These are phyloP conservation scores for Gracilariopsis chorda DNA, from an alignment of 23 red algal species.

Conservation along the genomic window DNA sequence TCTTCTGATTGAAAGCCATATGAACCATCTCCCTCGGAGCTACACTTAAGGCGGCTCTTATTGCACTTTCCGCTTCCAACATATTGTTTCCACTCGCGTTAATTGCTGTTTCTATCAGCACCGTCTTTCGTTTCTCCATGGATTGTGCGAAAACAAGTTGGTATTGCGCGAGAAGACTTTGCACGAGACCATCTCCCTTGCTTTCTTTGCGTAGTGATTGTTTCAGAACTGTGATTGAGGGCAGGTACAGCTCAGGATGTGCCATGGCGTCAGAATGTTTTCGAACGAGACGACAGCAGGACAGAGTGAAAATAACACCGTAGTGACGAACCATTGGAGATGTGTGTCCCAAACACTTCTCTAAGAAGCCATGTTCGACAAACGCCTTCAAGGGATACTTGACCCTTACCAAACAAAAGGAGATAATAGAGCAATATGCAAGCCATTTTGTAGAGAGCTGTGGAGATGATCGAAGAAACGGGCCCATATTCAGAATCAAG, in stretches of 20 bases:
- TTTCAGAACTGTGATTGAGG: neutral
- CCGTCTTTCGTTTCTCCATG: neutral
- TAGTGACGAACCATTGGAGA: neutral
- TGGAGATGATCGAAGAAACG: neutral
- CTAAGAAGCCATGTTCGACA: neutral
- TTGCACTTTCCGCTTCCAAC: neutral
- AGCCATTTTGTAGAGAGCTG: slow-evolving; percentile 17
- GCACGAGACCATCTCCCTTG: neutral
- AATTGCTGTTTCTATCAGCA: neutral
- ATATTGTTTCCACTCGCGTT: neutral
- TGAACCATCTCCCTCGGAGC: neutral
- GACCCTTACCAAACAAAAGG: neutral
- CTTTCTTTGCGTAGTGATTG: neutral
- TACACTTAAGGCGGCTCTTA: neutral
- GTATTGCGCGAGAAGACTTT: slow-evolving; percentile 26
- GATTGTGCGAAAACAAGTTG: neutral
- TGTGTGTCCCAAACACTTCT: neutral
- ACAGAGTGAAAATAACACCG: neutral
- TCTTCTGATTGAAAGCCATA: neutral
- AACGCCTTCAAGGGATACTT: neutral
- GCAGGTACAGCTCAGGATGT: slow-evolving; percentile 10
- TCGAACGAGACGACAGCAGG: slow-evolving; percentile 9
- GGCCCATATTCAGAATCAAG: neutral
- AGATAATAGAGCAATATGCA: slow-evolving; percentile 3
- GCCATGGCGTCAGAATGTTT: neutral